Evolutionary conservation across 2,329 filamentous ascomycete genomes (phyloP), one percentile per base, ranked within the genome.

Genomic region (Aspergillus sp.): DNA sequence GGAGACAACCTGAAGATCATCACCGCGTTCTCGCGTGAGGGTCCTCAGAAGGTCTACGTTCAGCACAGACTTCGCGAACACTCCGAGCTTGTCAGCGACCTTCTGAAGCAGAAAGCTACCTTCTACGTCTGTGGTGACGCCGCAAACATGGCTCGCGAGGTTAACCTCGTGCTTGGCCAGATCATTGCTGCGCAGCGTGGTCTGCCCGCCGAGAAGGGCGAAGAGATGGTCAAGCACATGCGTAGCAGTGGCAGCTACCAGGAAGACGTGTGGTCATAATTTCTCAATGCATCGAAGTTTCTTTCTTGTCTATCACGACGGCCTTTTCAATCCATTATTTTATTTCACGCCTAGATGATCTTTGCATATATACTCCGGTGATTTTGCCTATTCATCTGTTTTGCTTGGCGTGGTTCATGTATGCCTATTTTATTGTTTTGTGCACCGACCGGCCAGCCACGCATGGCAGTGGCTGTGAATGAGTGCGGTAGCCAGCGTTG

Each of bases 61-160:
- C 95, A 99, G 80, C 92, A 99, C 79, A 86, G 91, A 63, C 84
- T 99, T 62, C 89, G 91, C 79, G 91, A 98, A 77, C 84, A 88
- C 54, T 88, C 91, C 61, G 85, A 91, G 70, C 87, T 97, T 70
- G 85, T 99, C 79, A 94, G 96, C 79, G 88, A 94, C 66, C 86
- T 99, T 1, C 84, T 99, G 9, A 84, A 90, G 67, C 84, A 92
- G 77, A 89, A 89, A 73, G 95, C 92, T 5, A 97, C 95, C 79
- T 93, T 99, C 77, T 99, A 99, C 76, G 94, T 99, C 60, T 99
- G 96, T 72, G 95, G 95, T 80, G 95, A 99, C 74, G 96, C 96
- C 0, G 91, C 95, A 59, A 93, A 97, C 81, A 97, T 97, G 93
- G 93, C 93, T 50, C 89, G 93, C 60, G 93, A 96, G 76, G 92